Evolutionary conservation across 768 basidiomycete genomes (phyloP).

Genomic region (Lactarius hatsudake): DNA sequence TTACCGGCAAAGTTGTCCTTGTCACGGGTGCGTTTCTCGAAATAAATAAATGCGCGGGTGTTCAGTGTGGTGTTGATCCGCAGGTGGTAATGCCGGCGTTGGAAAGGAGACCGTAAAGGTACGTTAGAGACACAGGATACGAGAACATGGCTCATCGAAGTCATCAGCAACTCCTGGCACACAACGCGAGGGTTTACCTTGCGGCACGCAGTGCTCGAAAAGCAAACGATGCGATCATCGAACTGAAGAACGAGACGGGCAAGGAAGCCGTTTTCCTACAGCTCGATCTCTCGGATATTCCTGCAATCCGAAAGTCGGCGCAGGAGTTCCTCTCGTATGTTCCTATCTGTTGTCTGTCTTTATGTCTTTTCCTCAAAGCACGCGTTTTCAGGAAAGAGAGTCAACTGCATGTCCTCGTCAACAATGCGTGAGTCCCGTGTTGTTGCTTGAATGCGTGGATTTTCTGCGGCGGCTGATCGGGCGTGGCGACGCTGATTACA

Average conservation of each 20-base stretch:
- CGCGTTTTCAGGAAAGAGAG: constrained; percentile 39
- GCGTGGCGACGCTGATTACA: constrained; percentile 27
- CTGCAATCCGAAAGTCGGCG: constrained; percentile 39
- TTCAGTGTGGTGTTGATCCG: background rate
- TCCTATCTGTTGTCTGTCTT: too few relatives aligned
- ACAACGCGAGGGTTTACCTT: constrained; percentile 67
- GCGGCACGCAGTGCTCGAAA: constrained; percentile 48
- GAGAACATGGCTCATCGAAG: background rate
- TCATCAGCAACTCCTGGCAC: constrained; percentile 48
- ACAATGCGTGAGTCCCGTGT: constrained; percentile 44
- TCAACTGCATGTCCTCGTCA: constrained; percentile 47
- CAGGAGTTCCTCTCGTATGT: constrained; percentile 39
- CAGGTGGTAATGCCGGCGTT: constrained; percentile 45
- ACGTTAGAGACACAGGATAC: constrained; percentile 6
- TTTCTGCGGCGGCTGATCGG: background rate
- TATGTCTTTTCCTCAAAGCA: constrained; percentile 30
- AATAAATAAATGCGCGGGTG: constrained; percentile 44
- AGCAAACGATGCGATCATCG: constrained; percentile 48
- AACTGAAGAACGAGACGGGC: constrained; percentile 47
- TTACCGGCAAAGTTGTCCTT: background rate
- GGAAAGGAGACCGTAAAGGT: constrained; percentile 62
- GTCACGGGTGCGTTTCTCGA: constrained; percentile 26
- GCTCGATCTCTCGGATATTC: constrained; percentile 44
- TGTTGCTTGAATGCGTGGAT: background rate
- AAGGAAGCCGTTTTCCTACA: constrained; percentile 42